Percentiles rank a stretch among this genome's conserved stretches.
Evolutionary conservation across 2,329 filamentous ascomycete genomes (phyloP).

Genomic region (Trichophyton mentagrophytes): DNA sequence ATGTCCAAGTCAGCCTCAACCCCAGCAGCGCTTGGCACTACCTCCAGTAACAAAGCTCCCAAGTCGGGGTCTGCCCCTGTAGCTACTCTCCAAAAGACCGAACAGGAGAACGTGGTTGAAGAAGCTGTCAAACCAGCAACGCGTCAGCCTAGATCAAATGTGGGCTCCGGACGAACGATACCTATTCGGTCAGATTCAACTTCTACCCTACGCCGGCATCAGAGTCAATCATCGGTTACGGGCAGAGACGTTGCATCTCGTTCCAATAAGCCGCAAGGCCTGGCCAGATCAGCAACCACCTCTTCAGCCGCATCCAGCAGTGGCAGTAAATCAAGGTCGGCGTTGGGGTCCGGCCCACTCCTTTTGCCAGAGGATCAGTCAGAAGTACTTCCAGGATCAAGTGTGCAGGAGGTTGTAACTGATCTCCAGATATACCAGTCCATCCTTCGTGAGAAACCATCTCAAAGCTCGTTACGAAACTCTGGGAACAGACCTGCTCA

Average conservation of each 20-base stretch:
- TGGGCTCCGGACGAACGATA: not conserved
- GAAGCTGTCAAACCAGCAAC: not conserved
- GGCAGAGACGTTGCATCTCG: not conserved
- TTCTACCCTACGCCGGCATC: not conserved
- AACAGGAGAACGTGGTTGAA: not conserved
- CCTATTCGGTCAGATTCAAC: not conserved
- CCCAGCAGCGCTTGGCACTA: conserved; percentile 17
- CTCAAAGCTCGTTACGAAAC: conserved; percentile 2
- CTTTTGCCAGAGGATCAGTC: conserved; percentile 28
- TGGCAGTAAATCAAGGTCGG: conserved; percentile 12
- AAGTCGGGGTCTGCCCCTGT: not conserved
- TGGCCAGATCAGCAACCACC: not conserved
- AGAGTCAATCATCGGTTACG: not conserved
- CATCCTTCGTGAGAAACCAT: conserved; percentile 22
- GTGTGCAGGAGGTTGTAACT: conserved; percentile 27
- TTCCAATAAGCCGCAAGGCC: not conserved
- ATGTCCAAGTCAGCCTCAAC: conserved; percentile 24
- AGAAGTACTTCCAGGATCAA: conserved; percentile 28
- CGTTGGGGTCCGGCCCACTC: conserved; percentile 23
- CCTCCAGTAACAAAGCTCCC: not conserved
- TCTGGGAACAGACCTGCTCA: conserved; percentile 18
- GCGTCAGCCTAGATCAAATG: too few species aligned
- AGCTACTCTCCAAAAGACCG: not conserved
- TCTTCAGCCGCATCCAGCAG: not conserved
- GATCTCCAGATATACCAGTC: conserved; percentile 29